A percentile compares a stretch with the other conserved stretches of the same genome.
phyloP scores from a whole-genome alignment of 805 yeast genomes.

The Martiniozyma abietophila region DNA sequence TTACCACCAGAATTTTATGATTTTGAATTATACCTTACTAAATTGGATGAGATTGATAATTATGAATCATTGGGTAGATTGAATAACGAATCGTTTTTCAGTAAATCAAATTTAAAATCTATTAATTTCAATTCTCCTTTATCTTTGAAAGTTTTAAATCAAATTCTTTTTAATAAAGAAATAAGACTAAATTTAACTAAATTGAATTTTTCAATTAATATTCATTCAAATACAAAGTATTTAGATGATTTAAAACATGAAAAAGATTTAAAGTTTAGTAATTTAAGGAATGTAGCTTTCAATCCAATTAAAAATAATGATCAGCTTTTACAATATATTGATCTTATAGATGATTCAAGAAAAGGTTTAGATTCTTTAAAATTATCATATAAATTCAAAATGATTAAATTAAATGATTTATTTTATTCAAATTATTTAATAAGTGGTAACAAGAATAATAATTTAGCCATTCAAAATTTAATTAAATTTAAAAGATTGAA shows the following conservation, averaged over 20 bases:
- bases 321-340: slow-evolving; percentile 4
- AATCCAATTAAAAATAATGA: slow-evolving; percentile 6
- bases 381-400: slow-evolving; percentile 4
- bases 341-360: neutral
- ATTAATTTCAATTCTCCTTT: slow-evolving; percentile 11
- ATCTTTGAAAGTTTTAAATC: slow-evolving; percentile 9
- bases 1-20: slow-evolving; percentile 23
- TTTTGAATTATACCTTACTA: slow-evolving; percentile 15
- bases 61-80: neutral
- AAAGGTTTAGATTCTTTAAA: slow-evolving; percentile 3
- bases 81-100: slow-evolving; percentile 2
- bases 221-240: neutral
- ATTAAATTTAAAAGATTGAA: slow-evolving; percentile 3
- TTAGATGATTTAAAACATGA: slow-evolving; percentile 1
- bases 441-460: too few relatives aligned
- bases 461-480: slow-evolving; percentile 2
- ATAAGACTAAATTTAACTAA: slow-evolving; percentile 5
- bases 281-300: slow-evolving; percentile 12
- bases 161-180: slow-evolving; percentile 5
- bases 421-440: neutral
- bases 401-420: slow-evolving; percentile 7
- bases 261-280: slow-evolving; percentile 2
- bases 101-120: neutral
- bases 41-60: neutral
- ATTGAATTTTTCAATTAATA: slow-evolving; percentile 7